A percentile compares a stretch with the other conserved stretches of the same genome.
Evolutionary conservation across 768 basidiomycete genomes (phyloP).

Genomic region (Gelatoporia subvermispora): DNA sequence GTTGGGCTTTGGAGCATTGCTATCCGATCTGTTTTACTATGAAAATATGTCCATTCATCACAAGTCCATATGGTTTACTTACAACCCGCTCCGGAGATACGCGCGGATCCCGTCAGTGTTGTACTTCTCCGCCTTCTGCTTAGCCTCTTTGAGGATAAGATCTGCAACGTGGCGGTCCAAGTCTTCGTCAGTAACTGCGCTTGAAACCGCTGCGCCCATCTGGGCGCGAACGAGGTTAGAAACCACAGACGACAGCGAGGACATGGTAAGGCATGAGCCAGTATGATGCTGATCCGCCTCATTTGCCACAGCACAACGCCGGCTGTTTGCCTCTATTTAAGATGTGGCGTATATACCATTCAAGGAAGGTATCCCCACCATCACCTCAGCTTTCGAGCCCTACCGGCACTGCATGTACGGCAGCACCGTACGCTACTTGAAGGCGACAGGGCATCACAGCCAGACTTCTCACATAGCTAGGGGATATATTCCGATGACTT

Average conservation of each 20-base stretch:
- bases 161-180: slow-evolving; percentile 91
- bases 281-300: too few species aligned
- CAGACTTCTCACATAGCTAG: too few species aligned
- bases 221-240: slow-evolving; percentile 74
- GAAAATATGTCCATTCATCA: neutral
- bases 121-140: slow-evolving; percentile 83
- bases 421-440: too few species aligned
- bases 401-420: too few species aligned
- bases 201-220: slow-evolving; percentile 61
- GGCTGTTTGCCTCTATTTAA: too few species aligned
- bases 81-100: slow-evolving; percentile 48
- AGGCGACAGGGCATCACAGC: too few species aligned
- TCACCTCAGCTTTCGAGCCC: too few species aligned
- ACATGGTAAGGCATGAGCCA: slow-evolving; percentile 22
- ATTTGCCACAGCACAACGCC: too few species aligned
- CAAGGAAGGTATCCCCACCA: too few species aligned
- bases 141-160: slow-evolving; percentile 88
- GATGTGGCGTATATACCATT: too few species aligned
- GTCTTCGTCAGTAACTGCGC: slow-evolving; percentile 69
- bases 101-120: slow-evolving; percentile 72
- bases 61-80: neutral
- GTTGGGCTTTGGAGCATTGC: slow-evolving; percentile 72
- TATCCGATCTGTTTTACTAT: slow-evolving; percentile 46
- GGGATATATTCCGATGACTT: too few species aligned
- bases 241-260: slow-evolving; percentile 79